These are phyloP conservation scores for Parafenestella ontariensis DNA, from an alignment of 2,329 filamentous ascomycete species.

Conservation along the genomic window DNA sequence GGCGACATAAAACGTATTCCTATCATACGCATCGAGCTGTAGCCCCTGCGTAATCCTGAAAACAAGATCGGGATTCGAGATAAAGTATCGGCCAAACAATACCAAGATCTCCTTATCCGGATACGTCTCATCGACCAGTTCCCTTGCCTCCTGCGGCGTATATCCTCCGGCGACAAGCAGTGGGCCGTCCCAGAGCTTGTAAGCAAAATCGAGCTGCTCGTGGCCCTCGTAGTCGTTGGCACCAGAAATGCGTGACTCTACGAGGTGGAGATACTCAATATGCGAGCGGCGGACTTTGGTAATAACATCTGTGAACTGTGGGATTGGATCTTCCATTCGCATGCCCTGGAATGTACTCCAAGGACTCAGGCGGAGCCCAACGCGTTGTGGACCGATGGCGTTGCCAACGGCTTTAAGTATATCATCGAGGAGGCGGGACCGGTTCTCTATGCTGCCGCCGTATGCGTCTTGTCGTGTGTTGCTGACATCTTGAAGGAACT, in stretches of 20 bases:
- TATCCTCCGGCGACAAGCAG: conserved; percentile 50
- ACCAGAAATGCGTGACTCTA: conserved; percentile 62
- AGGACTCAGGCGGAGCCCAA: conserved; percentile 65
- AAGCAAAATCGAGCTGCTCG: conserved; percentile 10
- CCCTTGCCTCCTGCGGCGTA: background rate
- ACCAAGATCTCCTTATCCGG: too few relatives aligned
- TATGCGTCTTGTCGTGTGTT: conserved; percentile 60
- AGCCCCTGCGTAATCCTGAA: too few relatives aligned
- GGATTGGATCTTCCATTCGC: conserved; percentile 63
- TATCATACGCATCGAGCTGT: too few relatives aligned
- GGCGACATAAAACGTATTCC: too few relatives aligned
- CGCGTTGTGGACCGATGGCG: conserved; percentile 61
- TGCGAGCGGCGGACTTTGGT: conserved; percentile 45
- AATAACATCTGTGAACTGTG: background rate
- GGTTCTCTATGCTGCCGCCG: conserved; percentile 58
- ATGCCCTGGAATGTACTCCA: conserved; percentile 69
- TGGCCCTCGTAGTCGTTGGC: conserved; percentile 42
- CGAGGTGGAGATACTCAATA: conserved; percentile 57
- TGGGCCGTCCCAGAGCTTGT: conserved; percentile 20
- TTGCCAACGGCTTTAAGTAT: conserved; percentile 57
- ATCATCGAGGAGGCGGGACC: conserved; percentile 60
- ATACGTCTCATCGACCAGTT: too few relatives aligned
- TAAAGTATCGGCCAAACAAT: too few relatives aligned
- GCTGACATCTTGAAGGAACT: conserved; percentile 67
- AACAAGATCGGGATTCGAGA: too few relatives aligned